Percentiles rank a stretch among this genome's conserved stretches.
Evolutionary conservation across 768 basidiomycete genomes (phyloP).

Genomic region (Cystofilobasidium capitatum): DNA sequence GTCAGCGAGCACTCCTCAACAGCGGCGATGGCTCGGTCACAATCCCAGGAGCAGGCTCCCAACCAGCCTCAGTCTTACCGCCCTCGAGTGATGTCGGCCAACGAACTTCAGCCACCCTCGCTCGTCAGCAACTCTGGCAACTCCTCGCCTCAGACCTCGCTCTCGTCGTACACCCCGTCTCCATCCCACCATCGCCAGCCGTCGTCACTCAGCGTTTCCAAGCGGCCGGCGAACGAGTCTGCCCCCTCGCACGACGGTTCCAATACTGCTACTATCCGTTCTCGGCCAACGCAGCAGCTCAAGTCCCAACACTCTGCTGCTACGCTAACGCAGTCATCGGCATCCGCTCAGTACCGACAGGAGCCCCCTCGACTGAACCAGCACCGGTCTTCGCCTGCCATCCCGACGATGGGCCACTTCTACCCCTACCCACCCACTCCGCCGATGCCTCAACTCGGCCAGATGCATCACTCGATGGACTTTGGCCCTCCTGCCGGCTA

Average conservation of each 20-base stretch:
- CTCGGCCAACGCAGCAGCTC: background rate
- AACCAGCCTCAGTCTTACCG: background rate
- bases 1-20: background rate
- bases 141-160: slow-evolving; percentile 15
- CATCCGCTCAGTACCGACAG: background rate
- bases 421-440: background rate
- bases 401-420: slow-evolving; percentile 1
- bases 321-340: background rate
- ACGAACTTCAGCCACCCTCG: slow-evolving; percentile 14
- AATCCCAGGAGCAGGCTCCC: background rate
- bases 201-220: background rate
- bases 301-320: background rate
- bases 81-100: too few relatives aligned
- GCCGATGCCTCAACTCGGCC: background rate
- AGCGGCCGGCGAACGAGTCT: background rate
- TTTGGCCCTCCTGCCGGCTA: background rate
- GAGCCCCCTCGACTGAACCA: background rate
- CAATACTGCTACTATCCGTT: background rate
- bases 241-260: background rate
- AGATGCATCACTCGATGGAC: background rate
- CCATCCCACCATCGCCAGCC: too few relatives aligned
- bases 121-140: slow-evolving; percentile 17
- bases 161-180: background rate
- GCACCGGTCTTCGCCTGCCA: background rate
- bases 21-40: background rate